phyloP scores from a whole-genome alignment of 495 filamentous ascomycete species.

The Penicillium lagena region DNA sequence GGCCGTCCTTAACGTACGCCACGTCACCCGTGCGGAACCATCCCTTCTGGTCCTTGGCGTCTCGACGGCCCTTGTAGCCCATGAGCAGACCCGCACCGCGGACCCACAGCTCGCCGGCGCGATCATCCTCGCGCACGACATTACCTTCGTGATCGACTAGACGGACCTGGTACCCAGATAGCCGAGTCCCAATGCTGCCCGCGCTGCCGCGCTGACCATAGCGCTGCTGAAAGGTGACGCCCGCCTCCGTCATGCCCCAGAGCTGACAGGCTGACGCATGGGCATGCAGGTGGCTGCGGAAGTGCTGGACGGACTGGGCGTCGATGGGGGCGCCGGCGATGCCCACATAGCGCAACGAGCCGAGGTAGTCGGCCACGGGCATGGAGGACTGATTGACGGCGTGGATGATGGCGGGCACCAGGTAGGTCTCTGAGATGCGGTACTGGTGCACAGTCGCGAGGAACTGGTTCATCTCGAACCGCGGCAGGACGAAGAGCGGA shows the following conservation, averaged over 20 bases:
- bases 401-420: constrained; percentile 58
- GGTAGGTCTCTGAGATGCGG: constrained; percentile 53
- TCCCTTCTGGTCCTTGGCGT: constrained; percentile 45
- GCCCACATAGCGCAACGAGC: constrained; percentile 40
- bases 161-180: constrained; percentile 59
- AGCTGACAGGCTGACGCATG: constrained; percentile 30
- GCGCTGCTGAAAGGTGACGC: constrained; percentile 47
- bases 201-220: constrained; percentile 31
- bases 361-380: constrained; percentile 37
- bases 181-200: constrained; percentile 59
- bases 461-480: constrained; percentile 53
- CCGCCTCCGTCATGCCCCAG: constrained; percentile 43
- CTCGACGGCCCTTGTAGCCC: constrained; percentile 33
- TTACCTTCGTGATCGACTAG: constrained; percentile 46
- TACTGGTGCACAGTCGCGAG: constrained; percentile 48
- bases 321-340: constrained; percentile 47
- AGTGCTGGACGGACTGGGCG: constrained; percentile 27
- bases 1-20: constrained; percentile 52
- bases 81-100: constrained; percentile 31
- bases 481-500: constrained; percentile 51
- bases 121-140: constrained; percentile 39
- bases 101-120: constrained; percentile 47
- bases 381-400: constrained; percentile 39
- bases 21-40: constrained; percentile 81
- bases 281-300: constrained; percentile 33